Conservation (phyloP, 768 basidiomycete species). For the Amylocystis lapponica region DNA sequence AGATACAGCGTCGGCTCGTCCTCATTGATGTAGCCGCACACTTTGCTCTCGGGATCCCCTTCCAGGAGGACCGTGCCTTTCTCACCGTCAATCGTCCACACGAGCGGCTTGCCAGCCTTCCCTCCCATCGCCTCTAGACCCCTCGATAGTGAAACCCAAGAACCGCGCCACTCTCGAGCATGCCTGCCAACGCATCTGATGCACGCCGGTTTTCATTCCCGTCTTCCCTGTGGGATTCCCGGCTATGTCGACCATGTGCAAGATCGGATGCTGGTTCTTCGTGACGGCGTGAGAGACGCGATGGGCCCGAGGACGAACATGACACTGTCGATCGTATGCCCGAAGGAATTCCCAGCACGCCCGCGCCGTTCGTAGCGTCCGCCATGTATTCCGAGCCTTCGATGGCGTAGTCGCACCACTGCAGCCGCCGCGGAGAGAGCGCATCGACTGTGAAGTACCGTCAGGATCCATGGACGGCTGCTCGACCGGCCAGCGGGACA, state of each 20-base stretch:
- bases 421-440: not conserved
- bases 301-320: conserved; percentile 28
- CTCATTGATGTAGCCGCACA: conserved; percentile 13
- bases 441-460: not conserved
- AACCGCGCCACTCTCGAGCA: conserved; percentile 26
- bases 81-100: conserved; percentile 32
- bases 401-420: conserved; percentile 4
- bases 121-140: conserved; percentile 19
- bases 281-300: conserved; percentile 21
- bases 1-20: conserved; percentile 24
- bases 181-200: conserved; percentile 27
- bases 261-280: conserved; percentile 22
- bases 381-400: conserved; percentile 9
- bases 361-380: conserved; percentile 16
- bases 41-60: conserved; percentile 8
- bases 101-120: conserved; percentile 15
- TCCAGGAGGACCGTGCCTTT: conserved; percentile 26
- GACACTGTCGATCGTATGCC: conserved; percentile 26
- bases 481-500: not conserved
- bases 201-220: conserved; percentile 13
- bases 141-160: conserved; percentile 22
- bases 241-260: conserved; percentile 19
- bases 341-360: conserved; percentile 22
- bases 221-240: conserved; percentile 24
- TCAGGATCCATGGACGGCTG: not conserved